Evolutionary conservation across 495 filamentous ascomycete species (phyloP), one percentile per base, ranked within the genome.

Genomic region (Talaromyces adpressus): DNA sequence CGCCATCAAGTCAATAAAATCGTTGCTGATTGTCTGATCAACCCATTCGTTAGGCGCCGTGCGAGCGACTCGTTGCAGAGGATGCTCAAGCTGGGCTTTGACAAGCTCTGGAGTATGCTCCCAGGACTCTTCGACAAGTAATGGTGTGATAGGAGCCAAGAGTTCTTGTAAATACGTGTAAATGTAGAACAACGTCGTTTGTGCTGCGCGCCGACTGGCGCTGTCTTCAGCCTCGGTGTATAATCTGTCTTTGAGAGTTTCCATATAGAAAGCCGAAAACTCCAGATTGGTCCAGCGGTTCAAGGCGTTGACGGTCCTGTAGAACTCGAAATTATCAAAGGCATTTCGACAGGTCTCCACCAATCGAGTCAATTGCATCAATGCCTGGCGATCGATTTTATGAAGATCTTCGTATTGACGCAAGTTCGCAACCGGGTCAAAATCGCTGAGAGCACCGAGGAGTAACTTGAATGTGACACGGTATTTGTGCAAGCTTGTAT

Each of bases 251-350:
- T 98, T 99, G 70, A 92, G 78, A 0, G 89, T 84, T 71, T 98
- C 94, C 59, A 98, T 85, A 75, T 98, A 98, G 71, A 97, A 96
- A 0, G 93, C 85, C 0, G 93, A 97, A 25, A 99, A 84, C 65
- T 96, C 89, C 20, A 80, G 83, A 63, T 84, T 86, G 64, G 95
- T 76, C 86, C 92, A 98, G 63, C 79, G 81, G 73, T 92, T 93
- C 66, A 98, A 78, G 6, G 79, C 75, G 60, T 78, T 84, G 8
- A 90, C 79, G 8, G 83, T 92, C 76, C 88, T 93, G 79, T 89
- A 89, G 75, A 96, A 97, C 67, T 96, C 87, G 66, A 90, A 87
- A 32, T 84, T 84, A 29, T 83, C 77, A 67, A 87, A 92, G 58
- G 88, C 78, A 4, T 78, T 72, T 25, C 80, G 77, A 4, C 92